Conservation (phyloP, 148 eudicot genomes). For the Vaccinium darrowii region DNA sequence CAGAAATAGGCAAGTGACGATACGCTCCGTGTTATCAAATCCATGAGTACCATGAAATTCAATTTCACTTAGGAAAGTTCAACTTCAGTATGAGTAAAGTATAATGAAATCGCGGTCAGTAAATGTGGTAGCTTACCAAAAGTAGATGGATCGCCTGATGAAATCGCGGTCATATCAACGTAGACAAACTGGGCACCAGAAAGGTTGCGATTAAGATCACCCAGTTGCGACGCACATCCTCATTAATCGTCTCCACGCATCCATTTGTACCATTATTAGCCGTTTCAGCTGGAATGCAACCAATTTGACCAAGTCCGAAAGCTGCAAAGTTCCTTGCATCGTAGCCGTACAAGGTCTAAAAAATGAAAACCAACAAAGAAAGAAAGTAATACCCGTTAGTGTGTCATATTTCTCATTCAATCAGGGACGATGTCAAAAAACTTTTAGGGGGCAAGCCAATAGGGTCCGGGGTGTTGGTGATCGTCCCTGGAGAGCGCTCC, state of each 20-base stretch:
- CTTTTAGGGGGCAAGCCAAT: too few relatives aligned
- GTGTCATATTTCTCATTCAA: neutral
- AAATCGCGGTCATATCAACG: slow-evolving; percentile 22
- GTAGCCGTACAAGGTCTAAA: slow-evolving; percentile 27
- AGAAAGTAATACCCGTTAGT: neutral
- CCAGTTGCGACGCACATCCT: slow-evolving; percentile 26
- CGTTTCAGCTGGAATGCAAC: slow-evolving; percentile 40
- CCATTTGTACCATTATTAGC: neutral
- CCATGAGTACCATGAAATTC: neutral
- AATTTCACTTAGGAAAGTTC: neutral
- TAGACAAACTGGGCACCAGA: slow-evolving; percentile 31
- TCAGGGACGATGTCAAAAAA: neutral
- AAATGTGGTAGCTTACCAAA: neutral
- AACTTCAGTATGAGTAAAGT: neutral
- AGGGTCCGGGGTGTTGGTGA: too few relatives aligned
- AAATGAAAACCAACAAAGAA: neutral
- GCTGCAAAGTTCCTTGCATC: slow-evolving; percentile 55
- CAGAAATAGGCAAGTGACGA: neutral
- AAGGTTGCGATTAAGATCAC: slow-evolving; percentile 21
- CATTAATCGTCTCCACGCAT: slow-evolving; percentile 28
- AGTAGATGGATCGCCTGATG: neutral
- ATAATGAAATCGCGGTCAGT: too few relatives aligned
- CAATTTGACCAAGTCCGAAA: slow-evolving; percentile 44
- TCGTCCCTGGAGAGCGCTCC: too few relatives aligned
- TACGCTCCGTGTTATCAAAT: neutral